Percentiles rank a stretch among this genome's conserved stretches.
Conservation (phyloP, 2,329 filamentous ascomycete species). For the Pezicula carpinea region DNA sequence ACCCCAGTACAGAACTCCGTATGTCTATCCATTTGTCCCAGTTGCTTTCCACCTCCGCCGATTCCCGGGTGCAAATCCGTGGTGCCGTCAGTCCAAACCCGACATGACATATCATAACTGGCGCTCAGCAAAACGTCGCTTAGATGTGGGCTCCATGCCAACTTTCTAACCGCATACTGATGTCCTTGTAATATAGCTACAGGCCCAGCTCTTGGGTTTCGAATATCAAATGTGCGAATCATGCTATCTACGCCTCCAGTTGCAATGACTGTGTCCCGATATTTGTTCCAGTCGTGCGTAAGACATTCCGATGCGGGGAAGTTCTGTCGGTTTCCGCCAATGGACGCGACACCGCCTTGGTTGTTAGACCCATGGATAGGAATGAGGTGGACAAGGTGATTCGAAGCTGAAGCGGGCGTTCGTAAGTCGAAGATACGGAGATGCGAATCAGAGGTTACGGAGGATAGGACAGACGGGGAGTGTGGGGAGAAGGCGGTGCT, state of each 20-base stretch:
- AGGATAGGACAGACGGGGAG: conserved; percentile 78
- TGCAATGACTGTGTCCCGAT: conserved; percentile 77
- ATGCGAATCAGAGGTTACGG: conserved; percentile 84
- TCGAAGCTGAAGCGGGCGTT: conserved; percentile 77
- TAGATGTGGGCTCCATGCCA: conserved; percentile 94
- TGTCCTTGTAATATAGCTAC: conserved; percentile 75
- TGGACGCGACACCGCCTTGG: conserved; percentile 17
- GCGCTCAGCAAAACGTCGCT: conserved; percentile 81
- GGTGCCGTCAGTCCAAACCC: conserved; percentile 80
- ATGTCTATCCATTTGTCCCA: conserved; percentile 80
- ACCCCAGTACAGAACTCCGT: conserved; percentile 96
- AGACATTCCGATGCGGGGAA: conserved; percentile 61
- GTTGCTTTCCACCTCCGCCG: conserved; percentile 19
- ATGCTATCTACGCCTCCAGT: conserved; percentile 84
- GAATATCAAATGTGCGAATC: conserved; percentile 86
- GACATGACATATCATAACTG: conserved; percentile 97
- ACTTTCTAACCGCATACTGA: conserved; percentile 79
- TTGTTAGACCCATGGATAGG: conserved; percentile 67
- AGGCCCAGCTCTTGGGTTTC: conserved; percentile 69
- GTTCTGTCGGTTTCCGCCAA: conserved; percentile 24
- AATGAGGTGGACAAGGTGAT: conserved; percentile 79
- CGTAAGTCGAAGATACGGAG: conserved; percentile 89
- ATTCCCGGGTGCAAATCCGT: conserved; percentile 31
- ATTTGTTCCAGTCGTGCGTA: conserved; percentile 99
- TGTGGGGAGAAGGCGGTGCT: conserved; percentile 87